Evolutionary conservation across 805 yeast genomes (phyloP).

Genomic region (Hermanozyma aechmeae): DNA sequence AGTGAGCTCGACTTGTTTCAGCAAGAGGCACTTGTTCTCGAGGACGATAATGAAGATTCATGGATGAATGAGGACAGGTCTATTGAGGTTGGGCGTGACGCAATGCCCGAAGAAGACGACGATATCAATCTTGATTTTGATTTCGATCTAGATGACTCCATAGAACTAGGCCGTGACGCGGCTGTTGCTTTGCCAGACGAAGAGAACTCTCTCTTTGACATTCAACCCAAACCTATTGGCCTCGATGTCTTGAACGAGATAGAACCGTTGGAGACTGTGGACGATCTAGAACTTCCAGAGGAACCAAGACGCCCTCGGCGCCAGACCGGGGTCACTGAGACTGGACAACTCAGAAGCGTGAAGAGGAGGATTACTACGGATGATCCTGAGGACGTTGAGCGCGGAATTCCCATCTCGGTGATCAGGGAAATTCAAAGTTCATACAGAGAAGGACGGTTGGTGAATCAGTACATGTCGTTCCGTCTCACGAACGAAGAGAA

Average conservation of each 20-base stretch:
- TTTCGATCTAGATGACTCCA: conserved; percentile 28
- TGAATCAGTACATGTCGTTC: conserved; percentile 14
- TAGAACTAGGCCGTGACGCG: conserved; percentile 46
- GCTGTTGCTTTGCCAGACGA: conserved; percentile 8
- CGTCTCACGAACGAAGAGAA: conserved; percentile 23
- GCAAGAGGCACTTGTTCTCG: conserved; percentile 46
- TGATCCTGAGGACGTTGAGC: conserved; percentile 31
- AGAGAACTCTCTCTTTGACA: conserved; percentile 10
- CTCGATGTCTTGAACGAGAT: too few relatives aligned
- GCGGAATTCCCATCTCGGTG: conserved; percentile 29
- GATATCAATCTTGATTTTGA: conserved; percentile 49
- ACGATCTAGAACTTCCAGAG: too few relatives aligned
- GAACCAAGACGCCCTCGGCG: conserved; percentile 7
- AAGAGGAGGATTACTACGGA: conserved; percentile 41
- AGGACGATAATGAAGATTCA: conserved; percentile 24
- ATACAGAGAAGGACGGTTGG: conserved; percentile 11
- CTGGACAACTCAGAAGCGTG: conserved; percentile 38
- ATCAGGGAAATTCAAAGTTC: conserved; percentile 20
- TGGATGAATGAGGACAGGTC: conserved; percentile 41
- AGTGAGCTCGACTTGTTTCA: conserved; percentile 67
- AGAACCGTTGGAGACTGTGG: too few relatives aligned
- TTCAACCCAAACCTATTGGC: conserved; percentile 1
- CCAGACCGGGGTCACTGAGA: conserved; percentile 25
- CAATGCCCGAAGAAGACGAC: conserved; percentile 21
- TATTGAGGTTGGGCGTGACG: conserved; percentile 46